Evolutionary conservation across 768 basidiomycete genomes (phyloP), one percentile per base, ranked within the genome.

Genomic region (Mycena amicta): DNA sequence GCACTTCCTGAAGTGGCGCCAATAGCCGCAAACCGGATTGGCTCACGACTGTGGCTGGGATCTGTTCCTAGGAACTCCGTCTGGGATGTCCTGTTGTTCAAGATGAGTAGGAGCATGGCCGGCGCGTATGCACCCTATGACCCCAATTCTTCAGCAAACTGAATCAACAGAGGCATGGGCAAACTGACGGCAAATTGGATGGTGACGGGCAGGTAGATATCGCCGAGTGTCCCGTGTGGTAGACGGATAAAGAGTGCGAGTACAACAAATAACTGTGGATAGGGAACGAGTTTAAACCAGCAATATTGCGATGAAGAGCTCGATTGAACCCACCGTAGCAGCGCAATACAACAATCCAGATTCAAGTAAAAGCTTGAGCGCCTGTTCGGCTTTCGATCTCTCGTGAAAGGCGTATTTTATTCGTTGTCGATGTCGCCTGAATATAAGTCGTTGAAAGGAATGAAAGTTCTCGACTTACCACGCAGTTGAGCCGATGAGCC

Each of bases 111-210:
- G 16, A 43, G 27, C 27, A 53, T 30, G 27, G 27, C 40, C 6
- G 52, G 52, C 27, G 52, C 39, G 40, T 53, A 53, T 8, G 52
- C 52, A 4, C 43, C 43, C 43, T 45, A n/a, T 37, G 8, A n/a
- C 18, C 22, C 22, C 43, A 23, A 8, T 45, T n/a, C 5, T 23
- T 45, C 22, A 45, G 43, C 43, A n/a, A n/a, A 45, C 22, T 45
- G 8, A 45, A 15, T 15, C 15, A 16, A 16, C 22, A 15, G 20
- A 6, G 22, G 43, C 5, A 8, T 8, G 22, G 8, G 20, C 15
- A 23, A 15, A 46, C 37, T 3, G 15, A 55, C 53, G 1, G 53
- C 53, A n/a, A 55, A 2, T 16, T 46, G 53, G 1, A 41, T 20
- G n/a, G 8, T 37, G 12, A 47, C n/a, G 2, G 54, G 45, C 1